A percentile compares a stretch with the other conserved stretches of the same genome.
Evolutionary conservation across 352 stramenopile species (phyloP).

Genomic region (Phytopythium montanum): DNA sequence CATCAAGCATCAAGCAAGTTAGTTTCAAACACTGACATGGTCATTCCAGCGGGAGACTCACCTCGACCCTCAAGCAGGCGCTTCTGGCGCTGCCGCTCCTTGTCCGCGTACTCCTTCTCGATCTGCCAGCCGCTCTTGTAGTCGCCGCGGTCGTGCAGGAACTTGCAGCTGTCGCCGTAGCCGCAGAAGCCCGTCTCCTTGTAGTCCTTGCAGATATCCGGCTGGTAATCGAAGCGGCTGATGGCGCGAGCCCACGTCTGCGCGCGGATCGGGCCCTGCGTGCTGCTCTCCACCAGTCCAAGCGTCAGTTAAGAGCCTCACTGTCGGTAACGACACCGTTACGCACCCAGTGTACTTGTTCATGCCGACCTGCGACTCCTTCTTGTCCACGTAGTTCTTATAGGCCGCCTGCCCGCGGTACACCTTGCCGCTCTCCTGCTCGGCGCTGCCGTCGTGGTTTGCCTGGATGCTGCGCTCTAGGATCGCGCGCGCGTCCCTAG

Average conservation of each 20-base stretch:
- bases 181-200: constrained; percentile 99
- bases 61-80: constrained; percentile 47
- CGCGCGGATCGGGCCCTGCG: constrained; percentile 93
- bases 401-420: constrained; percentile 83
- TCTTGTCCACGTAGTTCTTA: constrained; percentile 88
- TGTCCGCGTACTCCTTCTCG: constrained; percentile 93
- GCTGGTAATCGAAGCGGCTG: constrained; percentile 96
- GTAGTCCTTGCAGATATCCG: constrained; percentile 99
- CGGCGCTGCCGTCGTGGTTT: constrained; percentile 67
- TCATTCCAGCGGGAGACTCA: too few relatives aligned
- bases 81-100: constrained; percentile 89
- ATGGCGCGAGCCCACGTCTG: constrained; percentile 94
- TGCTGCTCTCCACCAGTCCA: constrained; percentile 32
- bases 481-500: constrained; percentile 73
- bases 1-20: neutral
- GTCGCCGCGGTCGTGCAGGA: constrained; percentile 97
- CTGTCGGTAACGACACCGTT: too few relatives aligned
- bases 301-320: neutral
- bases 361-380: constrained; percentile 82
- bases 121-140: constrained; percentile 98
- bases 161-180: constrained; percentile 97
- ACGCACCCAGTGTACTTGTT: constrained; percentile 88
- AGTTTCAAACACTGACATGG: too few relatives aligned
- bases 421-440: constrained; percentile 66
- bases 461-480: constrained; percentile 75